Evolutionary conservation across 2,329 filamentous ascomycete genomes (phyloP), one percentile per base, ranked within the genome.

Genomic region (Pseudogymnoascus sp.): DNA sequence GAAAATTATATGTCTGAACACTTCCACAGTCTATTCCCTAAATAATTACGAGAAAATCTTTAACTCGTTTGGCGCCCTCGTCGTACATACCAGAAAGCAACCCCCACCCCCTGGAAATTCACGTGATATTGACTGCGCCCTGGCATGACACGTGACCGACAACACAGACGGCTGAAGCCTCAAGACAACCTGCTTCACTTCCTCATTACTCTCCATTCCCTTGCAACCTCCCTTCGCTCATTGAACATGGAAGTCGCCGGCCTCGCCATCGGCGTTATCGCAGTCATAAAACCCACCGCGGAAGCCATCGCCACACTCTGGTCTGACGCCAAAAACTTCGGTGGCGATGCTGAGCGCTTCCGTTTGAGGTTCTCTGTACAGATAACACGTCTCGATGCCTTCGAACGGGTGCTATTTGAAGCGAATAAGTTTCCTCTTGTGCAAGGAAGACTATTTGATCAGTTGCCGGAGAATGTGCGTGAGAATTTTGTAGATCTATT

Each of bases 401-500:
- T 53, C 6, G 46, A 53, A 53, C 46, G 46, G n/a, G 8, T 53
- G 14, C 11, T 53, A 31, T 53, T 53, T 18, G 25, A 53, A 11
- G 25, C 25, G 4, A 31, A 53, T 31, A 53, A 53, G 8, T 53
- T 53, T 53, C 46, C 46, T 5, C 25, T 16, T 28, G n/a, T 53
- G 8, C 25, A 53, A 31, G 46, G 46, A 31, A 28, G 25, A 53
- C 16, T 53, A 31, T 53, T 53, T 8, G 46, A 53, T 8, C 46
- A 53, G 14, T 31, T 53, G 8, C 46, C 46, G 11, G 25, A 53
- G 25, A 53, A 53, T n/a, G 46, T 53, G 7, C 31, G 25, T 16
- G 46, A 53, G 14, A 53, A 53, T 53, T 53, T 53, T 18, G n/a
- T 53, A 53, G 46, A 53, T 53, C 46, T 53, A 5, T 53, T 53